Base-by-base conservation (phyloP, 139 green algal genomes). In the Eudorina sp. region DNA sequence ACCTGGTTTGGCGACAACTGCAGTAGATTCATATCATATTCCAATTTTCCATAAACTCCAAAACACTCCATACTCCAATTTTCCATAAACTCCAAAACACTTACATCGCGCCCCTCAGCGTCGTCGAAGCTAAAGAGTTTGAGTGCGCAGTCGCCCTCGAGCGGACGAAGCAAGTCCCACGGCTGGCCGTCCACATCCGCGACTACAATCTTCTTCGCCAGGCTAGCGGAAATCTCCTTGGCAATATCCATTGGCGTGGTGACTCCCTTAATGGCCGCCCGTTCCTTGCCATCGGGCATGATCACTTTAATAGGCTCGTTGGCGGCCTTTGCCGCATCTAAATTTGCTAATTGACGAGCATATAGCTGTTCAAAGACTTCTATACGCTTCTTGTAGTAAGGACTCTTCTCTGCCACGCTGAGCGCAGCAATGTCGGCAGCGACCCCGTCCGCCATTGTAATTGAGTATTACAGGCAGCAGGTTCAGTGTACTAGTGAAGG, bases 201-300 rank as follows among this genome's bases (percentile, higher is more conserved):
- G 8, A 99, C 96, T 16, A 99, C 86, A 19, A 90, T 89, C 86
- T 97, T 98, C 90, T 99, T 99, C 27, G 93, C 98, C n/a, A 99
- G 91, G 64, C 93, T 94, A 66, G 97, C 96, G 8, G 94, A 96
- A 51, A 99, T 97, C 27, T 84, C 83, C 34, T 94, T 96, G 36
- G 97, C 98, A 34, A 99, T 92, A 85, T 99, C 98, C 90, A 98
- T 92, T 0, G 98, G 98, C 0, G 96, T 98, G 53, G 98, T 99
- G 4, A 96, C 94, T 31, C 93, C 94, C 89, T 95, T 95, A 38
- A 99, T 79, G n/a, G 85, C 98, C 1, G 92, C 34, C 70, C 92
- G 94, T 53, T 93, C 85, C 3, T 84, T 88, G 23, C 97, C 96
- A 82, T 99, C 94, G 3, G 98, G 98, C 91, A 99, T 83, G 2